Conservation (phyloP, 2,329 filamentous ascomycete genomes). For the Apiospora pterosperma region DNA sequence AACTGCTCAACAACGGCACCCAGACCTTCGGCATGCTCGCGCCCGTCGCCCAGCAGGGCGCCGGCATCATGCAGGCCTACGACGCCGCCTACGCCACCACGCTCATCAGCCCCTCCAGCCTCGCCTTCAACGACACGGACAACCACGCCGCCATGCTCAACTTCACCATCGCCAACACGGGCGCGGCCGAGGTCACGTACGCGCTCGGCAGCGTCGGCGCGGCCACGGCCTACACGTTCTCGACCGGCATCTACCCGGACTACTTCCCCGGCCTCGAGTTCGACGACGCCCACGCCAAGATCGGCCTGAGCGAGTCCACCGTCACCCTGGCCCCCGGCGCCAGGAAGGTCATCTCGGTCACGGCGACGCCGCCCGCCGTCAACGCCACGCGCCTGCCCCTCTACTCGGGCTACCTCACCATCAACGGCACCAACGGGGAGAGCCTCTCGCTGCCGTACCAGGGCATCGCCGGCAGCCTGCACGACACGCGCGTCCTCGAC, state of each 20-base stretch:
- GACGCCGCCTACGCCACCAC: conserved; percentile 35
- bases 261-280: conserved; percentile 12
- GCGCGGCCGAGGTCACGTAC: conserved; percentile 31
- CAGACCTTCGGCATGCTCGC: conserved; percentile 8
- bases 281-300: conserved; percentile 14
- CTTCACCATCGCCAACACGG: conserved; percentile 38
- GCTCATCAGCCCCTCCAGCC: conserved; percentile 31
- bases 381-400: conserved; percentile 39
- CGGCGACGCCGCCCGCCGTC: conserved; percentile 38
- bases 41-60: conserved; percentile 40
- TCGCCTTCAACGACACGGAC: conserved; percentile 42
- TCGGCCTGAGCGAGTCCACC: conserved; percentile 35
- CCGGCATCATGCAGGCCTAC: conserved; percentile 38
- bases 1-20: conserved; percentile 38
- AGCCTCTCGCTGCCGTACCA: conserved; percentile 35
- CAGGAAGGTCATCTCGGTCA: conserved; percentile 37
- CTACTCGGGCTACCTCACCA: conserved; percentile 45
- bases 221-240: conserved; percentile 35
- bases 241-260: conserved; percentile 6
- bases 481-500: conserved; percentile 31
- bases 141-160: conserved; percentile 26
- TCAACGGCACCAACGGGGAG: conserved; percentile 31
- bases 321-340: conserved; percentile 26
- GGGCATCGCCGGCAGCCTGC: conserved; percentile 36
- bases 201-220: conserved; percentile 31